Evolutionary conservation across 345 rosid species (phyloP).

Genomic region (Murraya koenigii): DNA sequence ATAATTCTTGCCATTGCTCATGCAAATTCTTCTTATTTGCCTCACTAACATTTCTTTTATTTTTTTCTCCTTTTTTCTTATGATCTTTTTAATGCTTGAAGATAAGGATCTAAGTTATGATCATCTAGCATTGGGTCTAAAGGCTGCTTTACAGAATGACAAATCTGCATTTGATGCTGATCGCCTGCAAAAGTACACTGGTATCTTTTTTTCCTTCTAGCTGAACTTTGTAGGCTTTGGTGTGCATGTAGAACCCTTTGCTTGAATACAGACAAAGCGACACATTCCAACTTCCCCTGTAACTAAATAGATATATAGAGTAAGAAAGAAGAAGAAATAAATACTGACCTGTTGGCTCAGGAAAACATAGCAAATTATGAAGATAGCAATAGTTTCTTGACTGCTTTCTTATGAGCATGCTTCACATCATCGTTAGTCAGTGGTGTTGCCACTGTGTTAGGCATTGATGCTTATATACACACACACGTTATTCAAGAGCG

Average conservation of each 20-base stretch:
- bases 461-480: background rate
- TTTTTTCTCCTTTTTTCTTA: background rate
- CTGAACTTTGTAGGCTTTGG: background rate
- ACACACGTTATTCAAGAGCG: slow-evolving; percentile 1
- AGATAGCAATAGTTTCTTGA: background rate
- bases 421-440: background rate
- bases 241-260: background rate
- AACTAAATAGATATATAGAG: background rate
- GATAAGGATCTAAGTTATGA: slow-evolving; percentile 67
- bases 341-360: background rate
- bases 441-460: background rate
- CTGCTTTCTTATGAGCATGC: background rate
- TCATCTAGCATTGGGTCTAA: slow-evolving; percentile 62
- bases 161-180: slow-evolving; percentile 70
- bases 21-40: background rate
- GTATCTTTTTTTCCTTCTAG: slow-evolving; percentile 19
- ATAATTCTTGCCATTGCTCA: background rate
- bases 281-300: background rate
- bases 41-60: background rate
- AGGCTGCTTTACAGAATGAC: slow-evolving; percentile 64
- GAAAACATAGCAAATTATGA: background rate
- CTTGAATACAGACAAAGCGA: background rate
- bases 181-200: slow-evolving; percentile 62
- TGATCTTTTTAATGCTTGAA: slow-evolving; percentile 16
- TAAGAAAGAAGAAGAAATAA: background rate